Base-by-base conservation (phyloP, 2,329 filamentous ascomycete genomes). In the Cadophora sp. region DNA sequence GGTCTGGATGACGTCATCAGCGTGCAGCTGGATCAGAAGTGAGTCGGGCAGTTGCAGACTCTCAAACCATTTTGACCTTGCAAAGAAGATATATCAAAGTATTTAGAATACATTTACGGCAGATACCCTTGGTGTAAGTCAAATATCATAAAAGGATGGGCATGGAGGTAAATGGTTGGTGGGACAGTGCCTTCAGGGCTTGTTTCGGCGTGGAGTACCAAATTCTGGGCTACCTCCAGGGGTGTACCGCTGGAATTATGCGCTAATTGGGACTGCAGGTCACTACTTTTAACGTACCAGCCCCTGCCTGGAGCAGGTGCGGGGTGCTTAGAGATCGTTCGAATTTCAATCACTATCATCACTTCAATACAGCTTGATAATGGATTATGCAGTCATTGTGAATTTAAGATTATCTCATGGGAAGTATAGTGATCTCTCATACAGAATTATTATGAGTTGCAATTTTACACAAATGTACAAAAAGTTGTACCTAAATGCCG, bases 1-100 rank as follows among this genome's bases (percentile, higher is more conserved):
- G 34, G 14, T 34, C 7, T 16, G 12, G 3, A 59, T 59, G 56
- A 59, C 56, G 56, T 59, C 56, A 59, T 59, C 14, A 40, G 24
- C 22, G 56, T 26, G 55, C 53, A 59, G 55, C 31, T 40, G 9
- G 22, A 40, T 24, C 11, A n/a, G 24, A 40, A 26, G 22, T 56
- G 22, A 56, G 27, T 58, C 31, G 34, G 31, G 34, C 0, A 59
- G n/a, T 27, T 26, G 56, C 56, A 43, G 1, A 16, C 19, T 43
- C 12, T 19, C 31, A 5, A 43, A 26, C 31, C 12, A n/a, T n/a
- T n/a, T n/a, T n/a, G n/a, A n/a, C n/a, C n/a, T n/a, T n/a, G n/a
- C n/a, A n/a, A n/a, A n/a, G n/a, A n/a, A n/a, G n/a, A n/a, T n/a
- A n/a, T n/a, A n/a, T n/a, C n/a, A n/a, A n/a, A n/a, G n/a, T n/a